phyloP scores from a whole-genome alignment of 805 yeast species.

The Hanseniaspora singularis region DNA sequence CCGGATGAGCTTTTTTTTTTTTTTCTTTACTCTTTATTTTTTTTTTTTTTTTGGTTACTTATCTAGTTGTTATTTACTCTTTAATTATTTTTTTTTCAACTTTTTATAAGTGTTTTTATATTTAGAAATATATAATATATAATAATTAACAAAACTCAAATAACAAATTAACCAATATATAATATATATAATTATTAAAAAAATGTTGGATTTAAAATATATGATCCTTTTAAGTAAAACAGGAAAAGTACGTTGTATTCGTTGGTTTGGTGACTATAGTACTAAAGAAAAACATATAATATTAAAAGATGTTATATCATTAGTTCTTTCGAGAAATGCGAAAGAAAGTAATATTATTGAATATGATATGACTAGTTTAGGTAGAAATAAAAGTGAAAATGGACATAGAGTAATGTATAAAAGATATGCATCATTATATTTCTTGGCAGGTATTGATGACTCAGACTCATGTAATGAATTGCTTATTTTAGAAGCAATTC shows the following conservation, averaged over 20 bases:
- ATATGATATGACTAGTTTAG: constrained; percentile 34
- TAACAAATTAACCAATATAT: background rate
- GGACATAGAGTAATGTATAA: constrained; percentile 66
- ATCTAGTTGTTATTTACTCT: too few relatives aligned
- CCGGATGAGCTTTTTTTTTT: background rate
- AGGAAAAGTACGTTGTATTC: constrained; percentile 84
- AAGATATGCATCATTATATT: constrained; percentile 85
- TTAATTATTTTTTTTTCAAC: too few relatives aligned
- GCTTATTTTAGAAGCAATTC: constrained; percentile 72
- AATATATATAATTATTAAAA: background rate
- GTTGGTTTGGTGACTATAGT: constrained; percentile 82
- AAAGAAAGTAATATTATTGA: constrained; percentile 94
- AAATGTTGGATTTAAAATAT: constrained; percentile 46
- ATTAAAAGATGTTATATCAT: constrained; percentile 72
- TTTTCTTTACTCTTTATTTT: background rate
- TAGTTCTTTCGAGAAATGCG: constrained; percentile 72
- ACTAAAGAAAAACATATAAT: constrained; percentile 77
- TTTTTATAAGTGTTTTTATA: too few relatives aligned
- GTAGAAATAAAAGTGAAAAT: background rate
- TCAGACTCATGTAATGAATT: constrained; percentile 58
- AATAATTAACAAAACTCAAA: background rate
- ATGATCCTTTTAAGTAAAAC: constrained; percentile 77
- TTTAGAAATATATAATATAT: background rate
- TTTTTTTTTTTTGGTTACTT: background rate
- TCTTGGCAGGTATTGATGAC: constrained; percentile 68